Evolutionary conservation across 1,284 basidiomycete genomes (phyloP).

Genomic region (Ganoderma resinaceum): DNA sequence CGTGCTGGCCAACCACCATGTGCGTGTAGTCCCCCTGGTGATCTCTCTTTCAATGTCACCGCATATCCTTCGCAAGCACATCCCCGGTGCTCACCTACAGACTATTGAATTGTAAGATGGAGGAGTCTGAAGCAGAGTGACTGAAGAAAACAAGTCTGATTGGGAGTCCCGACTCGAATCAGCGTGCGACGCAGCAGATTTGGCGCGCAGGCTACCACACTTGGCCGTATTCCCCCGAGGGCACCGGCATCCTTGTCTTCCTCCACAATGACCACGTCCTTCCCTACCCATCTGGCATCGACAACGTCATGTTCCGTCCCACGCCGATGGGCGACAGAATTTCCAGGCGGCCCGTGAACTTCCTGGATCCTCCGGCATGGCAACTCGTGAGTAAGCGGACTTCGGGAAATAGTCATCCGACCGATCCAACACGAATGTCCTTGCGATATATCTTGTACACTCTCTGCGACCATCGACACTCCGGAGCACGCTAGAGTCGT

Average conservation of each 20-base stretch:
- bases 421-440: constrained; percentile 2
- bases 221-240: background rate
- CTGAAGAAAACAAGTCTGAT: background rate
- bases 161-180: background rate
- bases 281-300: background rate
- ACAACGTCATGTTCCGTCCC: background rate
- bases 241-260: background rate
- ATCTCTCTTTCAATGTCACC: background rate
- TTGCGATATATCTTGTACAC: constrained; percentile 11
- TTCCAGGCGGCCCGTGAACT: background rate
- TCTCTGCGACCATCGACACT: background rate
- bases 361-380: background rate
- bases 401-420: constrained; percentile 2
- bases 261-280: background rate
- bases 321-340: constrained; percentile 1
- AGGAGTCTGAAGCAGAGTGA: background rate
- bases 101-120: background rate
- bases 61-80: background rate
- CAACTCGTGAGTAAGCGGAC: constrained; percentile 3
- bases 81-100: background rate
- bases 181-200: background rate
- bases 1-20: background rate
- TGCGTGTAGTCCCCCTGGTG: background rate
- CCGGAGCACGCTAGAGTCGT: background rate
- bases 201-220: background rate